Percentiles rank a stretch among this genome's conserved stretches.
phyloP scores from a whole-genome alignment of 148 eudicot genomes.

The Camellia sinensis region DNA sequence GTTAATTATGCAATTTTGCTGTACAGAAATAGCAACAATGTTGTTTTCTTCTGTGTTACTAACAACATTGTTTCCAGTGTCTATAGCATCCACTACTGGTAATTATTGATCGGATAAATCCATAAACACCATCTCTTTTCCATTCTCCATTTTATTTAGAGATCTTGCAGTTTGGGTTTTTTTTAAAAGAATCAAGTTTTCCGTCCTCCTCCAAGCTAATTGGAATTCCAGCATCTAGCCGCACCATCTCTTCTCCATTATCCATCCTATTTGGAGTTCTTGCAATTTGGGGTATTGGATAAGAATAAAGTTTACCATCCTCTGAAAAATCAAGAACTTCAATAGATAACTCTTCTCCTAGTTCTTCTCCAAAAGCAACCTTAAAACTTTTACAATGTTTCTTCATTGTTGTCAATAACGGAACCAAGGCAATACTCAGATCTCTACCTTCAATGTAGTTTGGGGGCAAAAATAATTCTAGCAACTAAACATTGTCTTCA shows the following conservation, averaged over 20 bases:
- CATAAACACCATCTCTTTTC: too few relatives aligned
- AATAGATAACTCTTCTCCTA: constrained; percentile 11
- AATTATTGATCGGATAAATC: neutral
- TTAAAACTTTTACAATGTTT: constrained; percentile 11
- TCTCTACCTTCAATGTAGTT: neutral
- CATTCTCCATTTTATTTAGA: neutral
- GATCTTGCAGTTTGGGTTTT: too few relatives aligned
- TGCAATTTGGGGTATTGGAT: neutral
- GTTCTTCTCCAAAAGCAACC: constrained; percentile 22
- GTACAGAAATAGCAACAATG: too few relatives aligned
- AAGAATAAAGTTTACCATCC: too few relatives aligned
- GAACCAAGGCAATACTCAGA: neutral
- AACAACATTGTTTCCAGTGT: neutral
- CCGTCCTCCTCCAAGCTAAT: too few relatives aligned
- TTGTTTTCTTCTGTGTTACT: neutral
- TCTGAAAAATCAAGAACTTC: neutral
- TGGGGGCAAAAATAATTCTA: constrained; percentile 24
- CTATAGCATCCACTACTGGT: neutral
- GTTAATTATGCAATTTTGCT: too few relatives aligned
- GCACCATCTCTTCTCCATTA: too few relatives aligned
- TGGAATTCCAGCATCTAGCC: too few relatives aligned
- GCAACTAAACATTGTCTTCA: constrained; percentile 15
- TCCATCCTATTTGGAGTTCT: too few relatives aligned
- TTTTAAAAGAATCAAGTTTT: too few relatives aligned
- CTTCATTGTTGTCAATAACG: constrained; percentile 12